phyloP scores from a whole-genome alignment of 768 basidiomycete species.

The Panaeolus cyanescens region DNA sequence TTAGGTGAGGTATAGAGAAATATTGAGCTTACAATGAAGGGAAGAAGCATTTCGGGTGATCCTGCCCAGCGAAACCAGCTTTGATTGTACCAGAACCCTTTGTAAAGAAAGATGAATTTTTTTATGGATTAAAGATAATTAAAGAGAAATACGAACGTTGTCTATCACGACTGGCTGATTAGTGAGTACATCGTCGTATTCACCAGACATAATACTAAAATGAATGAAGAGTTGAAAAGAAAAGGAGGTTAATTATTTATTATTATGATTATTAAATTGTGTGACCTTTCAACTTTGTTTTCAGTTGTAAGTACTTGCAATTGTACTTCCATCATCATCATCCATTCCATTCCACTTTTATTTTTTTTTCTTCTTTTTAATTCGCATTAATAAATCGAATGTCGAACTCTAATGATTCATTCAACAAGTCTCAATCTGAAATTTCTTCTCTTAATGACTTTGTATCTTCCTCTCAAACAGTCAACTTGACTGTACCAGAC shows the following conservation, averaged over 20 bases:
- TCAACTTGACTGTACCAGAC: background rate
- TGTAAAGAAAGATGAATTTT: constrained; percentile 26
- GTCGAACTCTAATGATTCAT: background rate
- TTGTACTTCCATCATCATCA: background rate
- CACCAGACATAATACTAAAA: constrained; percentile 63
- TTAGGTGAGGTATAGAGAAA: constrained; percentile 23
- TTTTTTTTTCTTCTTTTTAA: no score
- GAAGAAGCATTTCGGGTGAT: constrained; percentile 99
- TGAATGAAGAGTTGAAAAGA: constrained; percentile 6
- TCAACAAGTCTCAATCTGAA: background rate
- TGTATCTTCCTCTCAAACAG: background rate
- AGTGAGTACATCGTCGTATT: constrained; percentile 92
- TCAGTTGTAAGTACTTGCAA: background rate
- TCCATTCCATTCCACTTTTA: background rate
- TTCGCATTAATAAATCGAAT: no score
- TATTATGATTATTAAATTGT: background rate
- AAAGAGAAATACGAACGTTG: constrained; percentile 64
- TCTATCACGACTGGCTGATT: constrained; percentile 99
- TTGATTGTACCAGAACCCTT: constrained; percentile 99
- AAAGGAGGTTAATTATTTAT: background rate
- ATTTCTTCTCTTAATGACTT: background rate
- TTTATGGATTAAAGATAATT: constrained; percentile 9
- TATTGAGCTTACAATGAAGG: constrained; percentile 87
- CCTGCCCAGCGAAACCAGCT: constrained; percentile 98
- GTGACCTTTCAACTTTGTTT: no score